Conservation (phyloP, 1,284 basidiomycete species). For the Nidula niveotomentosa region DNA sequence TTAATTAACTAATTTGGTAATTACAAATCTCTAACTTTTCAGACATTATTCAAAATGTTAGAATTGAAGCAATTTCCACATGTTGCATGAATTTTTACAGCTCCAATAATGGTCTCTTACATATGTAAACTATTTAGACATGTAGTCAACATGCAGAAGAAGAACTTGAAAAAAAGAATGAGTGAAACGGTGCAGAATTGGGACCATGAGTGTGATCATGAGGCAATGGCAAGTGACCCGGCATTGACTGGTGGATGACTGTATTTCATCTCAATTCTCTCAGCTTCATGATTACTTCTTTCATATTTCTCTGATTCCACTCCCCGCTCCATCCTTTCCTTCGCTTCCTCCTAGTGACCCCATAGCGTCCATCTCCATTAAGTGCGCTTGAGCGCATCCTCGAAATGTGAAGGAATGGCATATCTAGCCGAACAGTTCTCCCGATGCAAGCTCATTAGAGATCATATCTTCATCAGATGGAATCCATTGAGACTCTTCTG, state of each 20-base stretch:
- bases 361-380: background rate
- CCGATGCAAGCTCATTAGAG: no score
- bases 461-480: no score
- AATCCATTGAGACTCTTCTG: no score
- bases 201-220: background rate
- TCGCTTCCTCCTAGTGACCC: slow-evolving; percentile 14
- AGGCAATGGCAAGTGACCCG: background rate
- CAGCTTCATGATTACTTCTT: slow-evolving; percentile 27
- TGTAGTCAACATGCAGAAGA: background rate
- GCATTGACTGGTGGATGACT: background rate
- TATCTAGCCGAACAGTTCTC: no score
- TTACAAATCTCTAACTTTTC: no score
- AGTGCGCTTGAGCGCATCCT: background rate
- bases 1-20: no score
- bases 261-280: slow-evolving; percentile 10
- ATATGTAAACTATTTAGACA: background rate
- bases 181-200: background rate
- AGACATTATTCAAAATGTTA: no score
- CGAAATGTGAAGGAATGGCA: no score
- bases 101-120: background rate
- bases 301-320: slow-evolving; percentile 29
- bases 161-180: background rate
- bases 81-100: no score
- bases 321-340: slow-evolving; percentile 30
- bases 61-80: no score